A percentile compares a stretch with the other conserved stretches of the same genome.
Conservation (phyloP, 495 filamentous ascomycete genomes). For the Ramalina peruviana region DNA sequence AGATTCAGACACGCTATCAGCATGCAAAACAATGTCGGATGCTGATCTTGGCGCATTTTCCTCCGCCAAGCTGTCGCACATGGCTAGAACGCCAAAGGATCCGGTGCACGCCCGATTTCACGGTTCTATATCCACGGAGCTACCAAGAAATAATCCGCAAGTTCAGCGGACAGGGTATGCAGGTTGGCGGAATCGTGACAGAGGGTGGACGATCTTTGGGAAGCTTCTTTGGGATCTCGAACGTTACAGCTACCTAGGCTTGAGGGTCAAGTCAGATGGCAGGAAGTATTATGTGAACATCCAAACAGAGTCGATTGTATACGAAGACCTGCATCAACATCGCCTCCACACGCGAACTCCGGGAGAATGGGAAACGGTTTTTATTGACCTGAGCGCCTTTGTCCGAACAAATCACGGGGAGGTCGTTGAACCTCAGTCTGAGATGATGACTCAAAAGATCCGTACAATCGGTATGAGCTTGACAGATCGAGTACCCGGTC, state of each 20-base stretch:
- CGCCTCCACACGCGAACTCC: slow-evolving; percentile 67
- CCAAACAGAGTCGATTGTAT: slow-evolving; percentile 83
- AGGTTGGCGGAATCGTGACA: slow-evolving; percentile 60
- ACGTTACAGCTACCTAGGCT: slow-evolving; percentile 69
- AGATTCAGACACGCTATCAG: slow-evolving; percentile 41
- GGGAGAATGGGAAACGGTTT: slow-evolving; percentile 83
- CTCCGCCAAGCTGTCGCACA: slow-evolving; percentile 53
- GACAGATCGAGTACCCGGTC: slow-evolving; percentile 76
- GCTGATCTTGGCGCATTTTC: slow-evolving; percentile 77
- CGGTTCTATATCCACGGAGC: slow-evolving; percentile 72
- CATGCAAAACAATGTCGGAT: slow-evolving; percentile 78
- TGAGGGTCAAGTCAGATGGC: slow-evolving; percentile 86
- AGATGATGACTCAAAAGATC: slow-evolving; percentile 72
- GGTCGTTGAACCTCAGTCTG: slow-evolving; percentile 81
- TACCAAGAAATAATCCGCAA: slow-evolving; percentile 59
- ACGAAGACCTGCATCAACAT: slow-evolving; percentile 92
- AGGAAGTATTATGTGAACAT: slow-evolving; percentile 88
- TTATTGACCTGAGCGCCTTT: slow-evolving; percentile 82
- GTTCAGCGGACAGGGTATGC: slow-evolving; percentile 71
- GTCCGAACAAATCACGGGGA: slow-evolving; percentile 85
- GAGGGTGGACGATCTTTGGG: slow-evolving; percentile 58
- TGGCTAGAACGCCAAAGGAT: slow-evolving; percentile 30
- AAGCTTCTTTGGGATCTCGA: slow-evolving; percentile 76
- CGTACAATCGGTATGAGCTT: slow-evolving; percentile 74
- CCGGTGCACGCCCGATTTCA: slow-evolving; percentile 62